Base-by-base conservation (phyloP, 805 yeast genomes). In the Vanderwaltozyma polyspora region DNA sequence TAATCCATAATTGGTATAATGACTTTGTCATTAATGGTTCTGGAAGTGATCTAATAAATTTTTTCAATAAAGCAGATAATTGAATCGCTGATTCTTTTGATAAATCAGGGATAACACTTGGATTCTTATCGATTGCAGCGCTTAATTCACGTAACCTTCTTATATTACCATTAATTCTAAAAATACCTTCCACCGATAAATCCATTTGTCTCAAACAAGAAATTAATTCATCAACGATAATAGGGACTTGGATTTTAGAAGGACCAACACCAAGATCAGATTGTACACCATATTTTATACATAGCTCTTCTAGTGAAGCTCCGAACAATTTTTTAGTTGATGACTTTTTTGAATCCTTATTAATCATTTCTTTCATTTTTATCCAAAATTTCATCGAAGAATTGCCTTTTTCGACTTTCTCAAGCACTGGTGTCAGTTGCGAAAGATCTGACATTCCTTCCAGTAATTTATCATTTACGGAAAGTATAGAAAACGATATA, bases 111-210 rank as follows among this genome's bases (percentile, higher is more conserved):
- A 77, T 69, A 37, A 66, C 72, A 16, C 74, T 69, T 2, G 95
- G 94, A 44, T 71, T 67, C 29, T 68, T 64, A 58, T 91, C 91
- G 43, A 89, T 79, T 31, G 65, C 69, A 35, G 75, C 84, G 0
- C 85, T 72, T 38, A 87, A 61, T 44, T 78, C 82, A 45, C 79
- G 74, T 33, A 89, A 64, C 29, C 82, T 70, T 47, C 86, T 76
- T 51, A 91, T 87, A 53, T 91, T 91, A 50, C 99, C 99, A 53
- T 91, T 91, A 52, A 87, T 80, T 49, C 99, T 74, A 69, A 91
- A 91, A 4, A 91, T 79, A 39, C 98, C 98, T 58, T 91, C 98
- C 21, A 78, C 86, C 3, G 96, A 83, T 79, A 89, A 74, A 59
- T 91, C 97, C 67, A 83, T 85, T 39, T 80, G 89, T 34, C 83